A percentile compares a stretch with the other conserved stretches of the same genome.
These are phyloP conservation scores for Paecilomyces sp. DNA, from an alignment of 2,329 filamentous ascomycete genomes.

Conservation along the genomic window DNA sequence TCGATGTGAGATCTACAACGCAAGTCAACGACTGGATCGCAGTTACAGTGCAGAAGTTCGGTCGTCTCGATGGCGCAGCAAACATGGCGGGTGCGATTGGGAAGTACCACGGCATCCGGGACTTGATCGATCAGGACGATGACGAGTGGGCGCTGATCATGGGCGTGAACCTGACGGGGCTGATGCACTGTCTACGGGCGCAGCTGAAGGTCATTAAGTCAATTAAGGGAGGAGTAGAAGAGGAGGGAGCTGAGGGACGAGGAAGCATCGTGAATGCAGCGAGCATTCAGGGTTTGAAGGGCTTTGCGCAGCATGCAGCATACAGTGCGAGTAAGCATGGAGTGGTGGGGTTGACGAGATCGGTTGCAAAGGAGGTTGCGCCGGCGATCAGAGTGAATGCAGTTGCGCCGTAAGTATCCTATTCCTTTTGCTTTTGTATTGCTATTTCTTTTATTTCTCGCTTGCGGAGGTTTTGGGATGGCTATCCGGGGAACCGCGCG, in stretches of 20 bases:
- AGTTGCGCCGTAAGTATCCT: slow-evolving; percentile 32
- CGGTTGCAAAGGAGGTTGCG: slow-evolving; percentile 31
- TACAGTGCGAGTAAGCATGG: slow-evolving; percentile 30
- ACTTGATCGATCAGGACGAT: slow-evolving; percentile 27
- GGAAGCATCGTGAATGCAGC: slow-evolving; percentile 53
- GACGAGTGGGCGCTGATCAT: slow-evolving; percentile 38
- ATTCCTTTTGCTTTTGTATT: neutral
- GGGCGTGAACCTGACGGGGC: slow-evolving; percentile 40
- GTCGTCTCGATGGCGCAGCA: slow-evolving; percentile 32
- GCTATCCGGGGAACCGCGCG: neutral
- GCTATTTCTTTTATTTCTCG: neutral
- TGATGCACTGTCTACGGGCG: slow-evolving; percentile 46
- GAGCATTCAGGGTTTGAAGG: slow-evolving; percentile 35
- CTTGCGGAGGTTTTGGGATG: neutral
- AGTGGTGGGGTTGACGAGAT: slow-evolving; percentile 27
- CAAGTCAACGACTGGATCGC: slow-evolving; percentile 32
- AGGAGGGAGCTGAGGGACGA: slow-evolving; percentile 18
- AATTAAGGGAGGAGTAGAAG: slow-evolving; percentile 2
- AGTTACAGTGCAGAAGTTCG: slow-evolving; percentile 25
- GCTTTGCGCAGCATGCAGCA: slow-evolving; percentile 20
- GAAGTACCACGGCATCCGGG: slow-evolving; percentile 18
- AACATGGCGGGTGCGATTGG: slow-evolving; percentile 33
- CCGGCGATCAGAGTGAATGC: slow-evolving; percentile 31
- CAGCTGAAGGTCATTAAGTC: slow-evolving; percentile 37
- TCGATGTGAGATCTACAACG: slow-evolving; percentile 24